Evolutionary conservation across 768 basidiomycete species (phyloP).

Genomic region (Psilocybe cubensis): DNA sequence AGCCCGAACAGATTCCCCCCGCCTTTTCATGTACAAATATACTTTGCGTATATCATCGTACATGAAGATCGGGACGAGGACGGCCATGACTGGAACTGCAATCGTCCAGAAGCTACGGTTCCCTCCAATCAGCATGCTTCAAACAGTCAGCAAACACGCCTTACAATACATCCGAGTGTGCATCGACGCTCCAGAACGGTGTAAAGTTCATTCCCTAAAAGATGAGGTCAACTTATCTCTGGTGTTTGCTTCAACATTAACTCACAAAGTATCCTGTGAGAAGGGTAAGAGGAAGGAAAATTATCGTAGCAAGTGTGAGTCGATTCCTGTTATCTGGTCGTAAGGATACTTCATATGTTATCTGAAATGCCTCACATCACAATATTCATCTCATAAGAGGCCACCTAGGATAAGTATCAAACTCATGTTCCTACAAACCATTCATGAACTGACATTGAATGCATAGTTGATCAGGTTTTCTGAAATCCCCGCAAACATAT

Average conservation of each 20-base stretch:
- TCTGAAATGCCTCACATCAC: conserved; percentile 50
- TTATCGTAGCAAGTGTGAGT: conserved; percentile 68
- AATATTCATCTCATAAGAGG: conserved; percentile 69
- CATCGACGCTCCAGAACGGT: conserved; percentile 50
- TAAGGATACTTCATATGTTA: neutral
- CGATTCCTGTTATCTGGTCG: conserved; percentile 49
- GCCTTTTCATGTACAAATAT: conserved; percentile 52
- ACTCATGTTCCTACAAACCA: neutral
- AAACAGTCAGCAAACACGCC: conserved; percentile 21
- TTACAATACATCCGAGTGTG: conserved; percentile 49
- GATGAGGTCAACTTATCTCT: neutral
- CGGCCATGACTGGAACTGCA: conserved; percentile 61
- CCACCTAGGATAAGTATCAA: conserved; percentile 41
- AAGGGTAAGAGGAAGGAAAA: conserved; percentile 71
- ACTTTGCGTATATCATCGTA: conserved; percentile 53
- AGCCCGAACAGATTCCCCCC: conserved; percentile 5
- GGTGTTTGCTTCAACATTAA: neutral
- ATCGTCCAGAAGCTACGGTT: conserved; percentile 72
- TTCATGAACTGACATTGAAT: conserved; percentile 56
- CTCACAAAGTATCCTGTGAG: conserved; percentile 77
- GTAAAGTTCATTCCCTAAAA: conserved; percentile 72
- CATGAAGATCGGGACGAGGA: conserved; percentile 61
- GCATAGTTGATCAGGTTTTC: conserved; percentile 74
- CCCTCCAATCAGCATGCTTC: neutral
- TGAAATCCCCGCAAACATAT: conserved; percentile 67